phyloP scores from a whole-genome alignment of 305 asterid genomes.

The Andrographis paniculata region DNA sequence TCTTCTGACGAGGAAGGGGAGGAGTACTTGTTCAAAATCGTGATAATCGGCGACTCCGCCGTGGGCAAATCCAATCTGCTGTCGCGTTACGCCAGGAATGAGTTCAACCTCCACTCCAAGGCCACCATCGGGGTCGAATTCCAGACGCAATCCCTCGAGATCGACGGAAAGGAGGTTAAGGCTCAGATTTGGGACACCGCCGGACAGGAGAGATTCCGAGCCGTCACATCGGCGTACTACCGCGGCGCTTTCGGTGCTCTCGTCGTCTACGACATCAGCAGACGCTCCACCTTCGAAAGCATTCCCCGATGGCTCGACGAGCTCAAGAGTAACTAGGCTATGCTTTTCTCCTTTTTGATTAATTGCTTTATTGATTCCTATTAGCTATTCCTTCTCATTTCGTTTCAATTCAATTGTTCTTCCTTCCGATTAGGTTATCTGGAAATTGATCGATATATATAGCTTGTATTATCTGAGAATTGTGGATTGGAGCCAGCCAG shows the following conservation, averaged over 20 bases:
- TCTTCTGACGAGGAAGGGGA: slow-evolving; percentile 79
- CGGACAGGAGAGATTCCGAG: slow-evolving; percentile 77
- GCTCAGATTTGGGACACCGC: slow-evolving; percentile 95
- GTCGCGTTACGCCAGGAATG: slow-evolving; percentile 69
- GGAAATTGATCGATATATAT: too few relatives aligned
- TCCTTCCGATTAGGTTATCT: too few relatives aligned
- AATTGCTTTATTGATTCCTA: background rate
- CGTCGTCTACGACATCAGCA: slow-evolving; percentile 59
- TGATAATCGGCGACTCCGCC: slow-evolving; percentile 71
- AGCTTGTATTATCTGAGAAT: too few relatives aligned
- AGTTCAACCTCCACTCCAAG: slow-evolving; percentile 65
- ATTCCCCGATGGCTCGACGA: slow-evolving; percentile 74
- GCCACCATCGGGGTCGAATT: slow-evolving; percentile 77
- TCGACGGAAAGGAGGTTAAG: slow-evolving; percentile 73
- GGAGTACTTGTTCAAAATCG: slow-evolving; percentile 68
- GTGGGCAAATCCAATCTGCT: slow-evolving; percentile 70
- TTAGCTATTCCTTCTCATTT: background rate
- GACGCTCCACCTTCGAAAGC: slow-evolving; percentile 62
- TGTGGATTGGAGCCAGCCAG: too few relatives aligned
- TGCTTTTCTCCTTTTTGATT: background rate
- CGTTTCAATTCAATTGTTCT: too few relatives aligned
- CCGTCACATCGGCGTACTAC: slow-evolving; percentile 81
- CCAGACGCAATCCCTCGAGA: slow-evolving; percentile 63
- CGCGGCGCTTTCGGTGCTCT: slow-evolving; percentile 83
- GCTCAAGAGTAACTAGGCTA: slow-evolving; percentile 41